Conservation (phyloP, 2,329 filamentous ascomycete genomes). For the Beauveria varroae region DNA sequence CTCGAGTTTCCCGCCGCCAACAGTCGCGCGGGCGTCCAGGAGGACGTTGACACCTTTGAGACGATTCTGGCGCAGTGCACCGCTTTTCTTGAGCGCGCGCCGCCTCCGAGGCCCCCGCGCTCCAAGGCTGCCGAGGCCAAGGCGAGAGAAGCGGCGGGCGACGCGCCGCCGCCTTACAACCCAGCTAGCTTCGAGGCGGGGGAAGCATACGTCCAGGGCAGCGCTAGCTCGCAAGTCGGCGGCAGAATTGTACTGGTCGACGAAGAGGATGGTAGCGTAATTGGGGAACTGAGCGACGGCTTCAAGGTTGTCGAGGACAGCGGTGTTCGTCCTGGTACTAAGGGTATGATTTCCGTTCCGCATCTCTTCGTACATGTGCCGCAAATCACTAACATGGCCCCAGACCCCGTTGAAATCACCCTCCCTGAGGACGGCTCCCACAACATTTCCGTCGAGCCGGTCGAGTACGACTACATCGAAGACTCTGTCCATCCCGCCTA, state of each 20-base stretch:
- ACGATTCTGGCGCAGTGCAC: constrained; percentile 98
- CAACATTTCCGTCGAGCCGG: constrained; percentile 58
- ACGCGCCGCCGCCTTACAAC: constrained; percentile 61
- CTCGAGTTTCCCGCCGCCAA: constrained; percentile 81
- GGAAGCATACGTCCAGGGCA: constrained; percentile 64
- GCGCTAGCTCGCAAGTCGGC: constrained; percentile 42
- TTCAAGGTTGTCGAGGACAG: constrained; percentile 74
- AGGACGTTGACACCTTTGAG: constrained; percentile 94
- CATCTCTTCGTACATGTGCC: not conserved
- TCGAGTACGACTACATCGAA: constrained; percentile 63
- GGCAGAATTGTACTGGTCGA: constrained; percentile 89
- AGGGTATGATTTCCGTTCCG: constrained; percentile 51
- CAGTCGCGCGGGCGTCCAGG: constrained; percentile 66
- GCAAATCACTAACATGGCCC: not conserved
- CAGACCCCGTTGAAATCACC: constrained; percentile 71
- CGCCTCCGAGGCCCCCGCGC: constrained; percentile 43
- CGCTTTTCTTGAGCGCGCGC: constrained; percentile 80
- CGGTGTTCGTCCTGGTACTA: constrained; percentile 74
- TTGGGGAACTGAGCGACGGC: constrained; percentile 81
- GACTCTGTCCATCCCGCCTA: constrained; percentile 86
- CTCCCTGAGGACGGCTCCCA: constrained; percentile 60
- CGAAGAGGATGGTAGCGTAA: constrained; percentile 91
- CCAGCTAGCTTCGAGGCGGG: constrained; percentile 74
- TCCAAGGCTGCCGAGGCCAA: constrained; percentile 28
- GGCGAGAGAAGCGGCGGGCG: constrained; percentile 32